phyloP scores from a whole-genome alignment of 306 rosid species.

The Notholithocarpus densiflorus region DNA sequence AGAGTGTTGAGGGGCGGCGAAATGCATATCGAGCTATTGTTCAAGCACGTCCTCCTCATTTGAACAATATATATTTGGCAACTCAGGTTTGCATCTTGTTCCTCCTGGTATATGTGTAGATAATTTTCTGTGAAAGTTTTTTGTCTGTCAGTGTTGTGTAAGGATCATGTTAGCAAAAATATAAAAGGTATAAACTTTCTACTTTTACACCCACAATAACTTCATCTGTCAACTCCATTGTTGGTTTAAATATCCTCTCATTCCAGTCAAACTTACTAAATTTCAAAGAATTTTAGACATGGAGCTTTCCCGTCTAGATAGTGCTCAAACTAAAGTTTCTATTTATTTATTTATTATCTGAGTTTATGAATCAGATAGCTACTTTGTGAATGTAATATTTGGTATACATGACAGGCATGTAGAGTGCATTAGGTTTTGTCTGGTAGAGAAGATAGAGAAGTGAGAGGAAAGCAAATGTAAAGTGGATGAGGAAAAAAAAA shows the following conservation, averaged over 20 bases:
- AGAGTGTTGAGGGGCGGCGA: constrained; percentile 84
- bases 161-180: not conserved
- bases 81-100: constrained; percentile 64
- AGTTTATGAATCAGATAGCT: not conserved
- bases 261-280: not conserved
- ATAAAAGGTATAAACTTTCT: not conserved
- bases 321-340: not conserved
- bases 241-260: not conserved
- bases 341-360: not conserved
- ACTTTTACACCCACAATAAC: not conserved
- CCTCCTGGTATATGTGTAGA: not conserved
- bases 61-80: constrained; percentile 84
- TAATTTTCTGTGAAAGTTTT: not conserved
- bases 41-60: constrained; percentile 82
- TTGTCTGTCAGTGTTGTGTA: constrained; percentile 2
- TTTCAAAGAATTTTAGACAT: not conserved
- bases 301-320: not conserved
- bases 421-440: not conserved
- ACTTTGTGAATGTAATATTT: not conserved
- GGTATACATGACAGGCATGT: not conserved
- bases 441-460: not conserved
- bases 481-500: too few relatives aligned
- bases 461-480: too few relatives aligned
- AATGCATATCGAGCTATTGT: constrained; percentile 95
- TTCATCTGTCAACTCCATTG: not conserved